Conservation (phyloP, 495 filamentous ascomycete species). For the Endocarpon pusillum region DNA sequence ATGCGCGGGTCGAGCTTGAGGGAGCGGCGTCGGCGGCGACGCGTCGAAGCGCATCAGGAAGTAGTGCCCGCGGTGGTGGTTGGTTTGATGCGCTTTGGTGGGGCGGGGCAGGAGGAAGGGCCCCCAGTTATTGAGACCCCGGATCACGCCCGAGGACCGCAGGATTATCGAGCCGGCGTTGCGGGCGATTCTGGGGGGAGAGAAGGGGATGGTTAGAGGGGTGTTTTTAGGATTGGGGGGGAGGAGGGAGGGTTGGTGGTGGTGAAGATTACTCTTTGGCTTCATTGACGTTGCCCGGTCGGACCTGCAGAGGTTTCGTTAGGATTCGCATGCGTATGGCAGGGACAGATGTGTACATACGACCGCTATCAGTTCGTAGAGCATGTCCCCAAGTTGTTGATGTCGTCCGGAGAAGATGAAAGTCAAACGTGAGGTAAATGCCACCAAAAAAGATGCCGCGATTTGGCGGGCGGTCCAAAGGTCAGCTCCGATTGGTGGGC, state of each 20-base stretch:
- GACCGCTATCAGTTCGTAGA: slow-evolving; percentile 94
- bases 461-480: background rate
- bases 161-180: slow-evolving; percentile 74
- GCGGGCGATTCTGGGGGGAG: slow-evolving; percentile 54
- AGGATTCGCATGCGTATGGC: background rate
- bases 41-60: slow-evolving; percentile 95
- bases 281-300: slow-evolving; percentile 69
- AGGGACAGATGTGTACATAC: slow-evolving; percentile 34
- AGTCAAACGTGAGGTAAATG: background rate
- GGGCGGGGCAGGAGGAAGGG: slow-evolving; percentile 64
- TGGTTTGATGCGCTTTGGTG: slow-evolving; percentile 57
- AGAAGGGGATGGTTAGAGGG: slow-evolving; percentile 7
- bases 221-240: slow-evolving; percentile 6
- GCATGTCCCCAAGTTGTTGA: slow-evolving; percentile 40
- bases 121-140: slow-evolving; percentile 89
- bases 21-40: slow-evolving; percentile 47
- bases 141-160: slow-evolving; percentile 71
- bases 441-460: background rate
- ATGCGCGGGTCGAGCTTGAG: slow-evolving; percentile 80
- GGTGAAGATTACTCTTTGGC: slow-evolving; percentile 67
- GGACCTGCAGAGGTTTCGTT: slow-evolving; percentile 43
- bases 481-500: background rate
- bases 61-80: slow-evolving; percentile 74
- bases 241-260: slow-evolving; percentile 2
- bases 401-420: background rate